Evolutionary conservation across 805 yeast genomes (phyloP).

Genomic region (Schizosaccharomyces japonicus): DNA sequence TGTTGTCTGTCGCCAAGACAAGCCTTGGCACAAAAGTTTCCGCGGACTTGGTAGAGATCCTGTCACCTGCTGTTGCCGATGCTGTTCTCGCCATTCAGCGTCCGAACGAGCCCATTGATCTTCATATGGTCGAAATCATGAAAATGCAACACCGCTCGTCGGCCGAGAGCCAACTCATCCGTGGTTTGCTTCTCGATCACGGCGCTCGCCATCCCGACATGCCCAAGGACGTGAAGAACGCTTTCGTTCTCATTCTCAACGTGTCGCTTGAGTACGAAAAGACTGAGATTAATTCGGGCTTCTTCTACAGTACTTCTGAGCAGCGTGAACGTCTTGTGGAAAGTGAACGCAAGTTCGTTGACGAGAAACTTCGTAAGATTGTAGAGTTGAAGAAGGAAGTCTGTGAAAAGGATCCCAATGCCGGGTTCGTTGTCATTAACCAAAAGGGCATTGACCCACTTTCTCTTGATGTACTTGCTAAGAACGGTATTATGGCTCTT

Average conservation of each 20-base stretch:
- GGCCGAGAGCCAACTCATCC: conserved; percentile 56
- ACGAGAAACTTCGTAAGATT: conserved; percentile 73
- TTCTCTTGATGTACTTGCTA: conserved; percentile 84
- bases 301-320: conserved; percentile 81
- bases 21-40: conserved; percentile 73
- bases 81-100: conserved; percentile 64
- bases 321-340: conserved; percentile 88
- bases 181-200: conserved; percentile 85
- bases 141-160: conserved; percentile 87
- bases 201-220: conserved; percentile 98
- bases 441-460: conserved; percentile 98
- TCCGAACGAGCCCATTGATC: conserved; percentile 33
- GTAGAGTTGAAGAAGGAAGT: conserved; percentile 83
- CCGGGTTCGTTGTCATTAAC: conserved; percentile 80
- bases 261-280: conserved; percentile 92
- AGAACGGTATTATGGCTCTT: conserved; percentile 74
- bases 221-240: conserved; percentile 74
- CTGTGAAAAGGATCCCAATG: conserved; percentile 45
- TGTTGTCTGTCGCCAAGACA: conserved; percentile 76
- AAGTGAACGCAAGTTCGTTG: conserved; percentile 81
- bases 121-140: conserved; percentile 96
- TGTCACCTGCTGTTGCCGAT: conserved; percentile 88
- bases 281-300: conserved; percentile 90
- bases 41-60: conserved; percentile 47
- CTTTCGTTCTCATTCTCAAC: conserved; percentile 63